Conservation (phyloP, 2,329 filamentous ascomycete species). For the Aquanectria penicillioides region DNA sequence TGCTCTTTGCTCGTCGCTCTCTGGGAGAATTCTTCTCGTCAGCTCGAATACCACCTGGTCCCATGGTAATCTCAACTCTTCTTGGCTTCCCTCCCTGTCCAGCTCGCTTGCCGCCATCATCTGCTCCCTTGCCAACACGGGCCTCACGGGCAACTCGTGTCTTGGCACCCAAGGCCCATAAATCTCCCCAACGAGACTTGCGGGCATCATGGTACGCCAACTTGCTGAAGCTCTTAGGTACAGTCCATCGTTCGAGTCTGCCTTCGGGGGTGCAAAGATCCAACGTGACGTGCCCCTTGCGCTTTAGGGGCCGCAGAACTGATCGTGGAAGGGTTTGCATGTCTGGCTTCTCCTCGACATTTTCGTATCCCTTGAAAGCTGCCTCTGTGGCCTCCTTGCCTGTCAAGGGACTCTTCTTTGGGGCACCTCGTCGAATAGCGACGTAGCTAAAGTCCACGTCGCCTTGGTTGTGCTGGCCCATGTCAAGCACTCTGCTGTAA, state of each 20-base stretch:
- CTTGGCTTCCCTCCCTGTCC: conserved; percentile 51
- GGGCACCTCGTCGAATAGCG: conserved; percentile 80
- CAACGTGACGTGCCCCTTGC: conserved; percentile 85
- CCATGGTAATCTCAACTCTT: conserved; percentile 50
- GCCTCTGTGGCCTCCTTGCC: conserved; percentile 67
- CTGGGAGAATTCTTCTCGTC: conserved; percentile 49
- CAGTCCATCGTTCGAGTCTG: conserved; percentile 91
- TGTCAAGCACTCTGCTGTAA: conserved; percentile 79
- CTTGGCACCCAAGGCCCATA: conserved; percentile 96
- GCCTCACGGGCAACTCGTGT: conserved; percentile 73
- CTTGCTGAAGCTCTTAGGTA: conserved; percentile 82
- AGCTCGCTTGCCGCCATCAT: conserved; percentile 59
- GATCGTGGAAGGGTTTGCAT: conserved; percentile 80
- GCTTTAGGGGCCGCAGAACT: conserved; percentile 85
- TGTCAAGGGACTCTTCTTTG: conserved; percentile 49
- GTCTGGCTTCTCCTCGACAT: conserved; percentile 55
- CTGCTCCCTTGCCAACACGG: conserved; percentile 64
- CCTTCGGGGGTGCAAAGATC: conserved; percentile 91
- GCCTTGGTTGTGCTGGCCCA: conserved; percentile 80
- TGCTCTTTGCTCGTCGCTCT: conserved; percentile 54
- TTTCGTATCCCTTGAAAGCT: conserved; percentile 79
- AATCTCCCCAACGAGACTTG: conserved; percentile 89
- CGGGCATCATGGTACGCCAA: conserved; percentile 92
- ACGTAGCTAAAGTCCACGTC: conserved; percentile 93
- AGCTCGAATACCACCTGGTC: conserved; percentile 50